A percentile compares a stretch with the other conserved stretches of the same genome.
Evolutionary conservation across 768 basidiomycete species (phyloP).

Genomic region (Mycena vulgaris): DNA sequence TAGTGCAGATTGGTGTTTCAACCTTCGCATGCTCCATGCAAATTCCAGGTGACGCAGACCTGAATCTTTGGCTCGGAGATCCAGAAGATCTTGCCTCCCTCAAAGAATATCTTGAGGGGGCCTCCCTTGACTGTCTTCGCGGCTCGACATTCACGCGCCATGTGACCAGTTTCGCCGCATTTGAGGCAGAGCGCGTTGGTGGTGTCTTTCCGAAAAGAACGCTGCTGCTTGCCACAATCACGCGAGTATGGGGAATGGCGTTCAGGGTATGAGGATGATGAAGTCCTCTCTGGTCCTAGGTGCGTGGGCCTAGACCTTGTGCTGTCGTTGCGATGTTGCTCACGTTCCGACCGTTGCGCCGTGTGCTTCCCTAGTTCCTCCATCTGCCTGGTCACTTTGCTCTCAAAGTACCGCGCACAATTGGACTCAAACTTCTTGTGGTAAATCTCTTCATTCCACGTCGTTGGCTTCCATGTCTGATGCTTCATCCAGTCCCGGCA

Average conservation of each 20-base stretch:
- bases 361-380: neutral
- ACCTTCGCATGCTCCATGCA: slow-evolving; percentile 6
- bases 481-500: neutral
- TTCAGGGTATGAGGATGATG: neutral
- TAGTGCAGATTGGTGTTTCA: slow-evolving; percentile 18
- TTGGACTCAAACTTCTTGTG: neutral
- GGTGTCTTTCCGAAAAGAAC: slow-evolving; percentile 16
- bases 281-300: neutral
- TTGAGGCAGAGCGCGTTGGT: slow-evolving; percentile 2
- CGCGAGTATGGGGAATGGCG: neutral
- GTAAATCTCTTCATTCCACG: neutral
- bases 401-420: slow-evolving; percentile 1
- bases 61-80: slow-evolving; percentile 15
- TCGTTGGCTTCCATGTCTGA: neutral
- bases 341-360: neutral
- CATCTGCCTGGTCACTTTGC: neutral
- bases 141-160: slow-evolving; percentile 21
- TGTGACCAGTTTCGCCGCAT: slow-evolving; percentile 15
- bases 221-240: neutral
- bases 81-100: slow-evolving; percentile 20
- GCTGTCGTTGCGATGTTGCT: neutral
- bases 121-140: slow-evolving; percentile 16
- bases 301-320: neutral
- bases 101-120: slow-evolving; percentile 15
- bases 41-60: slow-evolving; percentile 20